Evolutionary conservation across 257 asterid genomes (phyloP).

Genomic region (Perilla frutescens): DNA sequence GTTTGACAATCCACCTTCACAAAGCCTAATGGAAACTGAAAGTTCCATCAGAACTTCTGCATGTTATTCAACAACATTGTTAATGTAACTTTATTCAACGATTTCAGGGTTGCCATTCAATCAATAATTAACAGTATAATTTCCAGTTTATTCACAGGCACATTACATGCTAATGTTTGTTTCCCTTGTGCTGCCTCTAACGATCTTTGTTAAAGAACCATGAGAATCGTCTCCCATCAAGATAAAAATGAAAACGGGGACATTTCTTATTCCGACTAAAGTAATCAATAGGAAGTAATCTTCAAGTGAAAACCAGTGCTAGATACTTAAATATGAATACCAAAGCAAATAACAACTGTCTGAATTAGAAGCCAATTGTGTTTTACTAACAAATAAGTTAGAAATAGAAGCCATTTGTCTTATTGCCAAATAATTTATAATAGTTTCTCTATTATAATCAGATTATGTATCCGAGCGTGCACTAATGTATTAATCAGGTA

Average conservation of each 20-base stretch:
- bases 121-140: neutral
- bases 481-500: neutral
- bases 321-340: neutral
- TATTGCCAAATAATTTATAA: neutral
- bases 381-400: neutral
- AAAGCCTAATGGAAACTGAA: neutral
- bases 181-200: neutral
- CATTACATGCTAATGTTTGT: neutral
- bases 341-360: neutral
- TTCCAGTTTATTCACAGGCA: neutral
- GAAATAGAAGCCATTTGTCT: neutral
- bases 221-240: neutral
- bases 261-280: neutral
- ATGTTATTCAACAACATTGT: conserved; percentile 2
- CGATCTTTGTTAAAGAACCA: neutral
- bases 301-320: neutral
- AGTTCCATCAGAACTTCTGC: conserved; percentile 4
- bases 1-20: neutral
- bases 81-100: conserved; percentile 5
- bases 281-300: neutral
- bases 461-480: neutral
- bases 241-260: neutral
- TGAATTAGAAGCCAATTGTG: too few relatives aligned
- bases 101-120: conserved; percentile 1
- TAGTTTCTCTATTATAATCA: neutral